Base-by-base conservation (phyloP, 345 rosid genomes). In the Geranium rotundifolium region DNA sequence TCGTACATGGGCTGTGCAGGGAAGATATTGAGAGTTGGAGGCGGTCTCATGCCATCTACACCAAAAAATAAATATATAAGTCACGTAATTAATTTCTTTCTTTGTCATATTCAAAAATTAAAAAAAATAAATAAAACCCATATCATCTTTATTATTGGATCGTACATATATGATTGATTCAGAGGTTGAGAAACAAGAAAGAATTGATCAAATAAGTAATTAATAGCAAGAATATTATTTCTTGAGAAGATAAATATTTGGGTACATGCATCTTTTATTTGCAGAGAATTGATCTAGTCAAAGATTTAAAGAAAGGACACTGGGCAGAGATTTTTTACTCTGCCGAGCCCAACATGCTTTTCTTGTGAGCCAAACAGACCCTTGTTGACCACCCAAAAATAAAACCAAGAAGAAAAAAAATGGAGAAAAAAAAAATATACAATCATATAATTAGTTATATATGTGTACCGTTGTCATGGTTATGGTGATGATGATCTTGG, bases 1-100 rank as follows among this genome's bases (percentile, higher is more conserved):
- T 71, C 83, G 70, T 88, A 96, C 97, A 90, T 90, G 58, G 99
- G 99, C 64, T 86, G 95, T 56, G 99, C 90, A 30, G 99, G 99
- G 74, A 95, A 95, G 70, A 95, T 95, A 82, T 88, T 90, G 56
- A 90, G 81, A 68, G 95, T 95, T 65, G 97, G 95, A 7, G 37
- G 37, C 71, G 99, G 99, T 67, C 91, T 85, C 92, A 88, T 88
- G 61, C 75, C 88, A 65, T n/a, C n/a, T n/a, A n/a, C n/a, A n/a
- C n/a, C n/a, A n/a, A n/a, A n/a, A n/a, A n/a, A n/a, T n/a, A n/a
- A n/a, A n/a, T n/a, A n/a, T n/a, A n/a, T n/a, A n/a, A n/a, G n/a
- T n/a, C n/a, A n/a, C n/a, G n/a, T n/a, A n/a, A n/a, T n/a, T n/a
- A n/a, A n/a, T n/a, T n/a, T n/a, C n/a, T n/a, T n/a, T n/a, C n/a